Evolutionary conservation across 805 yeast genomes (phyloP).

Genomic region (Suhomyces kilbournensis): DNA sequence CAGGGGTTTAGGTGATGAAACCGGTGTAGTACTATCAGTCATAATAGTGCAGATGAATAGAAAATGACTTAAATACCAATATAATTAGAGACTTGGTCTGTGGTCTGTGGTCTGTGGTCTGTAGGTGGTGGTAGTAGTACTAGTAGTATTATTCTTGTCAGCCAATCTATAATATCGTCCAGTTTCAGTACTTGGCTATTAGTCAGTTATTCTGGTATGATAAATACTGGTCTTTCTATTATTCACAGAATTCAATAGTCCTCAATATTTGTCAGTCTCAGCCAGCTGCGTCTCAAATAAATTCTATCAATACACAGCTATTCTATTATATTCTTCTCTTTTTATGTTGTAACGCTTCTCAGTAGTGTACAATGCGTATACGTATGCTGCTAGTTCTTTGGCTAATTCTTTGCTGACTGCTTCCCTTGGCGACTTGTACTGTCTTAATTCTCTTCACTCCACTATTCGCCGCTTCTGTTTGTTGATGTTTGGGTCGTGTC

Average conservation of each 20-base stretch:
- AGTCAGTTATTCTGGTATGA: too few species aligned
- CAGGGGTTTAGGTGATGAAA: slow-evolving; percentile 34
- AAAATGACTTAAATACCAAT: not conserved
- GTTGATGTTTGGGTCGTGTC: slow-evolving; percentile 7
- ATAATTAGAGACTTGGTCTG: not conserved
- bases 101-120: too few species aligned
- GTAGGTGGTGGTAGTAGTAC: too few species aligned
- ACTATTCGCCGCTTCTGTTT: not conserved
- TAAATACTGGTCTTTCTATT: too few species aligned
- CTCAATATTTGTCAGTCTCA: not conserved
- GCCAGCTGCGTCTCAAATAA: not conserved
- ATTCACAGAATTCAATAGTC: not conserved
- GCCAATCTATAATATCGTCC: too few species aligned
- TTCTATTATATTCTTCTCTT: not conserved
- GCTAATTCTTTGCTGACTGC: not conserved
- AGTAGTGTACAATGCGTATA: not conserved
- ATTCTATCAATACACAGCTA: not conserved
- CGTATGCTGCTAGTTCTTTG: not conserved
- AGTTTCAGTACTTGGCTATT: too few species aligned
- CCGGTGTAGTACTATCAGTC: slow-evolving; percentile 20
- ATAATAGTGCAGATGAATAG: not conserved
- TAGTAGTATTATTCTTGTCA: too few species aligned
- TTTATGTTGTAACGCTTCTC: too few species aligned
- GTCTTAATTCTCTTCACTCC: not conserved
- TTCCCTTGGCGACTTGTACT: not conserved